Conservation (phyloP, 2,329 filamentous ascomycete genomes). For the Madurella mycetomatis region DNA sequence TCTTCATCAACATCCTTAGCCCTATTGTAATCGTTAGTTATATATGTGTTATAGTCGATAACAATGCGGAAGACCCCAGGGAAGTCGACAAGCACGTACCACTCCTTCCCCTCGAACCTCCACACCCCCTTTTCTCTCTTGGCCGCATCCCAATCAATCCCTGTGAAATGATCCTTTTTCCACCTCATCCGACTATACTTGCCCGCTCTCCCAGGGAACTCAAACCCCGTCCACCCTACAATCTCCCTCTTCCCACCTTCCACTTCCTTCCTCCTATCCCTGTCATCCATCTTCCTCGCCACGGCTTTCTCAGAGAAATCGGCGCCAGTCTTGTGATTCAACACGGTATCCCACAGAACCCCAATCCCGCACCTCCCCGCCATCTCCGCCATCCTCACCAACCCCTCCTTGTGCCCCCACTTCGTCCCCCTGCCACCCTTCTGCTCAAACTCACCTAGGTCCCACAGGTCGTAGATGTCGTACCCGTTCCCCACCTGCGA, state of each 20-base stretch:
- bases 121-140: constrained; percentile 58
- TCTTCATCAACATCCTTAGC: constrained; percentile 51
- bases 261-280: constrained; percentile 52
- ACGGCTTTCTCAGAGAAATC: constrained; percentile 41
- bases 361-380: constrained; percentile 52
- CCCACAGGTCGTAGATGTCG: constrained; percentile 66
- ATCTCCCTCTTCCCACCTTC: constrained; percentile 58
- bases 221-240: constrained; percentile 63
- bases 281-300: constrained; percentile 15
- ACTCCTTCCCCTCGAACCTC: constrained; percentile 59
- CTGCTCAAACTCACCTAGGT: constrained; percentile 68
- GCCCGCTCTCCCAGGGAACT: constrained; percentile 57
- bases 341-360: constrained; percentile 64
- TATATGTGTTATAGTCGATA: no score
- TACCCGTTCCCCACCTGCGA: constrained; percentile 61
- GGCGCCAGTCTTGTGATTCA: constrained; percentile 68
- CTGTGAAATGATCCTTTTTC: constrained; percentile 63
- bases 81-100: constrained; percentile 28
- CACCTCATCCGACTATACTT: constrained; percentile 60
- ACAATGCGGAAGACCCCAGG: no score
- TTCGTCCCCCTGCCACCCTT: constrained; percentile 61
- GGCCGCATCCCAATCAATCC: constrained; percentile 60
- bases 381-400: constrained; percentile 47
- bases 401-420: constrained; percentile 62
- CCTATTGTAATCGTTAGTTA: constrained; percentile 26